Evolutionary conservation across 169 alveolate genomes (phyloP), one percentile per base, ranked within the genome.

Genomic region (Cytauxzoon felis): DNA sequence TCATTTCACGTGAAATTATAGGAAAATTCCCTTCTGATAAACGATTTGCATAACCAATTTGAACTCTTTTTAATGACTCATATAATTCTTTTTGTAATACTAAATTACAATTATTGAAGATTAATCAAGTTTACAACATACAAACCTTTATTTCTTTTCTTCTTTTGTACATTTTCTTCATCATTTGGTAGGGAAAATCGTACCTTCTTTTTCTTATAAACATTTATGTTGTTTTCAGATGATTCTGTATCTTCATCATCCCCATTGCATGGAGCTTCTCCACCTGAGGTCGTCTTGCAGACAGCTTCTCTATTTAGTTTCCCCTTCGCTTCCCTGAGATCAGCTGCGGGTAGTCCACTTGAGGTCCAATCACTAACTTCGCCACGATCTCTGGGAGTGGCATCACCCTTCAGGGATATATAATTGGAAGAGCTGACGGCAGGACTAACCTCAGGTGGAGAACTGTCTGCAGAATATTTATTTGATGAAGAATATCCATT

Each of bases 1-100:
- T 60, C 8, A 75, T 23, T 26, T 75, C 70, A 32, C 54, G 45
- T 16, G 60, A 49, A 7, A 75, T 70, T 0, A 65, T 23, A 19
- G 53, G 50, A 21, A 60, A 64, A 30, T 75, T 75, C 2, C 85
- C 85, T 49, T 75, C 85, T 30, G 85, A 75, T 29, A 75, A 48
- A 8, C 80, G 16, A 23, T 75, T 75, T 19, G 66, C 36, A 13
- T 62, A 38, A 19, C 82, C 82, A 23, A 62, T 48, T 34, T 72
- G 82, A 24, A 26, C 42, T 50, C 32, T 72, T 27, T 48, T 69
- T 41, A 36, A 18, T 8, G 24, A n/a, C 24, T 40, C 80, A 27
- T 47, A 19, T 5, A 52, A n/a, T 19, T 5, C 34, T 0, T 48
- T 38, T 7, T 38, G 57, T 24, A 57, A 23, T 38, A 13, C 45